These are phyloP conservation scores for Aspergillus coremiiformis DNA, from an alignment of 495 filamentous ascomycete genomes.

Conservation along the genomic window DNA sequence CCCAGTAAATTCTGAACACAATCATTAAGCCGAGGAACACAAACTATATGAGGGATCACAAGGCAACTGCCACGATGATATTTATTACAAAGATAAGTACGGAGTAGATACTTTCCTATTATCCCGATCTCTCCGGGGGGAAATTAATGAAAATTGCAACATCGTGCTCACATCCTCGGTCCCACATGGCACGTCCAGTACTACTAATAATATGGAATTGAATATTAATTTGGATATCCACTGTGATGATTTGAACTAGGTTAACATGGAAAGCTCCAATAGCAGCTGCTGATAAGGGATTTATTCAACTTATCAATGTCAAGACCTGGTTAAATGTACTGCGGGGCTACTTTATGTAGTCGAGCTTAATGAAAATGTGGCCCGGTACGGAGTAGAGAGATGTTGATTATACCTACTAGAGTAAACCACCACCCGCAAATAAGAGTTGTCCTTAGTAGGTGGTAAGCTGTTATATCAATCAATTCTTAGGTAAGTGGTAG, in stretches of 20 bases:
- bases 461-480: conserved; percentile 1
- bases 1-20: neutral
- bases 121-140: neutral
- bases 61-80: neutral
- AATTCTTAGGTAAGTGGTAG: conserved; percentile 6
- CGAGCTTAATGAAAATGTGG: neutral
- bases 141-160: neutral
- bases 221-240: neutral
- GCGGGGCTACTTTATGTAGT: neutral
- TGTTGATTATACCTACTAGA: no score
- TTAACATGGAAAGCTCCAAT: neutral
- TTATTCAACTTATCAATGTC: neutral
- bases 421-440: neutral
- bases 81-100: neutral
- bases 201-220: neutral
- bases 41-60: neutral
- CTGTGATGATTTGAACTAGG: neutral
- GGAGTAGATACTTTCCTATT: neutral
- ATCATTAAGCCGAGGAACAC: neutral
- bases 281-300: neutral
- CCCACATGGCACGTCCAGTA: neutral
- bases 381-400: no score
- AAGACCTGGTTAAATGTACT: neutral
- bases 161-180: neutral
- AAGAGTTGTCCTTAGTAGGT: conserved; percentile 4